These are phyloP conservation scores for Termitomyces sp. DNA, from an alignment of 768 basidiomycete genomes.

Conservation along the genomic window DNA sequence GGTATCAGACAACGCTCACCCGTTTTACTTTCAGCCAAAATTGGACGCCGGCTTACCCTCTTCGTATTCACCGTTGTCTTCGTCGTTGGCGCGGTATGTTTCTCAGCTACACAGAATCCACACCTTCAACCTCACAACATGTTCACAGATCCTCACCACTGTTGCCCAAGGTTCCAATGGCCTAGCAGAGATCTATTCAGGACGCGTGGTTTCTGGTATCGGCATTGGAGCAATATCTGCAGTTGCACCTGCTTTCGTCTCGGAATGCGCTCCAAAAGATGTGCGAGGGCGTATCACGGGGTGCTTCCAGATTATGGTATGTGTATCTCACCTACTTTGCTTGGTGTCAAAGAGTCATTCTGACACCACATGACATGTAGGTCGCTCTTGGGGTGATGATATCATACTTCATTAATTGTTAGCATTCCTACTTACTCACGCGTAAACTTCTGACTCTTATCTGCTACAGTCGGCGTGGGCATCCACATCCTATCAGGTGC, in stretches of 20 bases:
- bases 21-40: slow-evolving; percentile 31
- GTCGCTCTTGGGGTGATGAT: slow-evolving; percentile 81
- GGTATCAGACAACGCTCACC: background rate
- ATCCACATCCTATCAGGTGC: slow-evolving; percentile 42
- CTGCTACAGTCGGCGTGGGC: slow-evolving; percentile 48
- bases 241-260: slow-evolving; percentile 80
- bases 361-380: slow-evolving; percentile 15
- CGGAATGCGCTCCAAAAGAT: slow-evolving; percentile 83
- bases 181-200: slow-evolving; percentile 69
- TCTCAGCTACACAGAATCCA: background rate
- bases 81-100: slow-evolving; percentile 60
- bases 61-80: slow-evolving; percentile 60
- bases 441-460: background rate
- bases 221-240: slow-evolving; percentile 81
- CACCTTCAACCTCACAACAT: background rate
- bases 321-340: background rate
- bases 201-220: slow-evolving; percentile 73
- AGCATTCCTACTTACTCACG: slow-evolving; percentile 17
- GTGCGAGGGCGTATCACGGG: slow-evolving; percentile 85
- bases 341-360: background rate
- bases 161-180: slow-evolving; percentile 55
- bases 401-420: slow-evolving; percentile 77
- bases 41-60: slow-evolving; percentile 68
- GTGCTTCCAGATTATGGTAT: slow-evolving; percentile 78
- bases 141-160: slow-evolving; percentile 62